phyloP scores from a whole-genome alignment of 352 stramenopile genomes.

The Globisporangium paddicum region DNA sequence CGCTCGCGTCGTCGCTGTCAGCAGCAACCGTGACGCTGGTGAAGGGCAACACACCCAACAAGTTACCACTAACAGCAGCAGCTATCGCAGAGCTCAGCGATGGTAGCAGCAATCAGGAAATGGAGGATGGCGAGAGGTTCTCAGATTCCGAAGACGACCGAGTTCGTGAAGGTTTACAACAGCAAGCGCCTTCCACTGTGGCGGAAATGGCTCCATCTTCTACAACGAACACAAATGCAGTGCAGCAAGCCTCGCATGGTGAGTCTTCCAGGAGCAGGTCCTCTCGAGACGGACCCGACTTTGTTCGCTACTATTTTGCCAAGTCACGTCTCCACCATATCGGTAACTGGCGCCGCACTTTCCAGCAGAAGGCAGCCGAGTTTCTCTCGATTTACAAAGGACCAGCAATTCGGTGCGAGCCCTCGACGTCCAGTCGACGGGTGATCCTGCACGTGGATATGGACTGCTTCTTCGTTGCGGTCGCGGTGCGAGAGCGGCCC shows the following conservation, averaged over 20 bases:
- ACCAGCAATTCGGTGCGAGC: conserved; percentile 23
- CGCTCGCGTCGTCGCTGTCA: not conserved
- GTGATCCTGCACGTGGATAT: conserved; percentile 97
- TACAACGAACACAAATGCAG: too few species aligned
- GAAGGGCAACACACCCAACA: not conserved
- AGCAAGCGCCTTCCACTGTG: not conserved
- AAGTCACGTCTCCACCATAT: conserved; percentile 87
- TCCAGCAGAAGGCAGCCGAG: conserved; percentile 58
- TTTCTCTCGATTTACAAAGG: conserved; percentile 68
- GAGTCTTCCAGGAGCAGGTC: conserved; percentile 44
- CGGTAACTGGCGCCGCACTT: conserved; percentile 69
- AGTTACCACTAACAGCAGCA: not conserved
- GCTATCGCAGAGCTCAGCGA: not conserved
- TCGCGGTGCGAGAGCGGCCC: conserved; percentile 83
- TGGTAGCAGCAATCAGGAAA: not conserved
- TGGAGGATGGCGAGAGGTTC: not conserved
- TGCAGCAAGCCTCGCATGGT: not conserved
- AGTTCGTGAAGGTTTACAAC: not conserved
- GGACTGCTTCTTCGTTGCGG: conserved; percentile 96
- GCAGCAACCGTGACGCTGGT: not conserved
- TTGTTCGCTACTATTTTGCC: conserved; percentile 76
- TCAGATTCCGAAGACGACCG: not conserved
- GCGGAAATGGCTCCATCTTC: not conserved
- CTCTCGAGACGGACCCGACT: conserved; percentile 63
- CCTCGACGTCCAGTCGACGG: conserved; percentile 35